Evolutionary conservation across 352 stramenopile genomes (phyloP), one percentile per base, ranked within the genome.

Genomic region (Pythium chondricola): DNA sequence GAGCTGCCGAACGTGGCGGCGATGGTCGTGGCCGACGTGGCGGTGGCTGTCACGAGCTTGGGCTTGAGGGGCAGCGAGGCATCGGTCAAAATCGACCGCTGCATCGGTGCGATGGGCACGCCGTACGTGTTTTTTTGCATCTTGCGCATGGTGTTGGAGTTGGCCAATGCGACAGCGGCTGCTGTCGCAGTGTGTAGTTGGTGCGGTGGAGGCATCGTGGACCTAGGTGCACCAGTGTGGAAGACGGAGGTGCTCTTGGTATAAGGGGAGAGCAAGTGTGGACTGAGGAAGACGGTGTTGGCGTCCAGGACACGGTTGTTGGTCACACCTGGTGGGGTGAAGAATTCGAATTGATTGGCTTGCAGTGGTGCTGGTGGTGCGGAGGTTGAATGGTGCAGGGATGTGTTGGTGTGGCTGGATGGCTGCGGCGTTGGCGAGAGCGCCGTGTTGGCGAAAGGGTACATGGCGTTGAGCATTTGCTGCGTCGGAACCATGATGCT

Each of bases 61-160:
- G 71, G 71, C 40, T 83, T 85, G 21, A 81, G 51, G 11, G 67
- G 60, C 29, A 56, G 45, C 1, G n/a, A n/a, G n/a, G 43, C 51
- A 21, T 69, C 53, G 4, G 48, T 27, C 9, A 63, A 56, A 10
- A 77, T 58, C 3, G 60, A 52, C 18, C 52, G 55, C 40, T 83
- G 59, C 48, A 86, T 48, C 2, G 67, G 71, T 0, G 67, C 69
- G 20, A 80, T 85, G 0, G 73, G 67, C 10, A 83, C 76, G 16
- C 65, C 61, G 39, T 76, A 81, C 2, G 46, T 74, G 16, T 48
- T 55, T 22, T 80, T 83, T n/a, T n/a, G n/a, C 24, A 83, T 69
- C 48, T 80, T 79, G 13, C 67, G 56, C 57, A 84, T 74, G 14
- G 62, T 69, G 47, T 67, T 74, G 0, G 71, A 78, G 47, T 83